Evolutionary conservation across 2,329 filamentous ascomycete genomes (phyloP).

Genomic region (Aspergillus ochraceoroseus): DNA sequence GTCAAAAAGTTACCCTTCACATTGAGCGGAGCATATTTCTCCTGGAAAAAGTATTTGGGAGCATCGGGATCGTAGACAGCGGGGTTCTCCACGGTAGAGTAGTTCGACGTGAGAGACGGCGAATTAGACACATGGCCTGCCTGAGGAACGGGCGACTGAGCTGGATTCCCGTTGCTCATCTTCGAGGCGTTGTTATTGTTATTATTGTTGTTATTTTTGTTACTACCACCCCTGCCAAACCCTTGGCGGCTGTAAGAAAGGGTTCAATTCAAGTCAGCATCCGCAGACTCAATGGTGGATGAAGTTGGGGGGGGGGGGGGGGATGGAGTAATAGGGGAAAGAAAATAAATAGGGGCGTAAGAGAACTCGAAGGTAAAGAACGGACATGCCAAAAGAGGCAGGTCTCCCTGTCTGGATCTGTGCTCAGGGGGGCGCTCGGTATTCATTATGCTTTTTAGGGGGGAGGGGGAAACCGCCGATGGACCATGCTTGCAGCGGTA

Average conservation of each 20-base stretch:
- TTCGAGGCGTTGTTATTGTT: conserved; percentile 40
- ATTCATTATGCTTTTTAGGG: conserved; percentile 10
- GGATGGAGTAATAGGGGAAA: conserved; percentile 12
- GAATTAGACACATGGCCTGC: conserved; percentile 36
- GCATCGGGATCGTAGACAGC: conserved; percentile 39
- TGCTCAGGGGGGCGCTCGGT: conserved; percentile 8
- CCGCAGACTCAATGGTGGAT: conserved; percentile 11
- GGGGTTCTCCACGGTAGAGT: conserved; percentile 34
- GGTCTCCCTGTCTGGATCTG: conserved; percentile 1
- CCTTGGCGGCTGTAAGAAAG: conserved; percentile 43
- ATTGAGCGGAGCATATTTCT: conserved; percentile 68
- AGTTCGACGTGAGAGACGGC: conserved; percentile 37
- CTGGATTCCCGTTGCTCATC: conserved; percentile 35
- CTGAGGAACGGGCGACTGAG: conserved; percentile 29
- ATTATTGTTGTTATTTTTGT: conserved; percentile 37
- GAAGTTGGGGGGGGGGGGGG: not conserved
- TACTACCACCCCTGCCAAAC: conserved; percentile 47
- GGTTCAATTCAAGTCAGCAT: conserved; percentile 22
- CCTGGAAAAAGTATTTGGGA: conserved; percentile 50
- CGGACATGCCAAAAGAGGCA: conserved; percentile 3
- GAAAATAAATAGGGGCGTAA: conserved; percentile 7
- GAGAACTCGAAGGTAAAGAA: conserved; percentile 5
- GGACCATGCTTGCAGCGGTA: conserved; percentile 9
- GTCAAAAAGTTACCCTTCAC: conserved; percentile 98
- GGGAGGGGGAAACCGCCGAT: conserved; percentile 5